Evolutionary conservation across 2,329 filamentous ascomycete species (phyloP).

Genomic region (Kalmusia sp.): DNA sequence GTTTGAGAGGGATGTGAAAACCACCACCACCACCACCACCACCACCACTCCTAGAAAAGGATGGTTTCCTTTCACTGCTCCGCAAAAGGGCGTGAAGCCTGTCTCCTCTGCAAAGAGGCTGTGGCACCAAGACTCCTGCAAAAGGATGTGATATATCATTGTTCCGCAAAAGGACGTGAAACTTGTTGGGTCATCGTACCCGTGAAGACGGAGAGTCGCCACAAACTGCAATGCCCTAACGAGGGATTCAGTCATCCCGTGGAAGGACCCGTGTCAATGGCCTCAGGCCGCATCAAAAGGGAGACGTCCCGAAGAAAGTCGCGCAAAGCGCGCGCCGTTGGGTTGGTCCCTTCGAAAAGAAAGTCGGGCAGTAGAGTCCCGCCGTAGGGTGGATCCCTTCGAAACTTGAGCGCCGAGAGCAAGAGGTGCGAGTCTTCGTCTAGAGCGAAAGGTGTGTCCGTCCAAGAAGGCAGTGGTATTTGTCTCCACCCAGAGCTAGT

Average conservation of each 20-base stretch:
- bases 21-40: too few relatives aligned
- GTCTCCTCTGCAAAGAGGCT: too few relatives aligned
- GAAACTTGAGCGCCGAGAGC: not conserved
- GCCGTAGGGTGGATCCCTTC: not conserved
- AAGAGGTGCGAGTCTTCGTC: not conserved
- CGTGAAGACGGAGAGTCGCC: not conserved
- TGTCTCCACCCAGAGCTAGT: not conserved
- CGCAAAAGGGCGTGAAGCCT: too few relatives aligned
- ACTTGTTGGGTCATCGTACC: not conserved
- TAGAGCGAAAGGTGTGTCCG: not conserved
- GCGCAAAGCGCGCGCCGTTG: not conserved
- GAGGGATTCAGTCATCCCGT: not conserved
- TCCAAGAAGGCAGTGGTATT: not conserved
- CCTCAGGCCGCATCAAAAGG: not conserved
- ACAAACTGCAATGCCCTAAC: not conserved
- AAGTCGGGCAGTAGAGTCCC: not conserved
- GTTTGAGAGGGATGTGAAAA: not conserved
- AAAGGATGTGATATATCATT: too few relatives aligned
- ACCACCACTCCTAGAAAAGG: too few relatives aligned
- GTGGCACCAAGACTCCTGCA: too few relatives aligned
- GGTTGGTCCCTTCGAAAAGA: not conserved
- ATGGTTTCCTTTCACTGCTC: too few relatives aligned
- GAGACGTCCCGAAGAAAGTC: not conserved
- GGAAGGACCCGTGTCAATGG: not conserved
- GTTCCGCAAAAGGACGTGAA: too few relatives aligned